These are phyloP conservation scores for Sporothrix brasiliensis DNA, from an alignment of 2,329 filamentous ascomycete genomes.

Conservation along the genomic window DNA sequence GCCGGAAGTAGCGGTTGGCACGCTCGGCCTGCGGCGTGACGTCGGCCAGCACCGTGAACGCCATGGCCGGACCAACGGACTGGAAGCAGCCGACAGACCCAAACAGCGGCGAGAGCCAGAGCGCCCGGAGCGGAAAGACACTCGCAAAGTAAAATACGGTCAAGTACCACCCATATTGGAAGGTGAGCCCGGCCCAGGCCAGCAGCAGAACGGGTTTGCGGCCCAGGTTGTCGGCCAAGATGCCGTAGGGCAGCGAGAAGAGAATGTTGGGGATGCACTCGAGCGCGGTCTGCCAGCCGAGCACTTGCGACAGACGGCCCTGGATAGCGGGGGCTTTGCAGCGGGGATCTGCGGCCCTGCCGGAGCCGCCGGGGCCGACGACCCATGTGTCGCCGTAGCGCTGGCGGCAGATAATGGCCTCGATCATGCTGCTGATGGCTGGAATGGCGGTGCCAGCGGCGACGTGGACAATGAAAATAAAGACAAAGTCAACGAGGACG, in stretches of 20 bases:
- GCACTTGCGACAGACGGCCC: slow-evolving; percentile 54
- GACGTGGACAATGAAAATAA: slow-evolving; percentile 50
- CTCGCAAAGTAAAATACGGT: slow-evolving; percentile 41
- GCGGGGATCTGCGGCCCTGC: slow-evolving; percentile 44
- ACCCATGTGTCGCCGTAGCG: slow-evolving; percentile 47
- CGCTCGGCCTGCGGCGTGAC: slow-evolving; percentile 46
- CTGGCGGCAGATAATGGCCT: slow-evolving; percentile 56
- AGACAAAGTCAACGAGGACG: slow-evolving; percentile 40
- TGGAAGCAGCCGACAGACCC: slow-evolving; percentile 49
- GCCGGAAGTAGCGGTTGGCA: slow-evolving; percentile 49
- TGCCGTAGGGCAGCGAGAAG: slow-evolving; percentile 51
- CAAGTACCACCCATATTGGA: slow-evolving; percentile 37
- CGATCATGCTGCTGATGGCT: slow-evolving; percentile 54
- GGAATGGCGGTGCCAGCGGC: slow-evolving; percentile 43
- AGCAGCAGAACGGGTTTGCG: slow-evolving; percentile 48
- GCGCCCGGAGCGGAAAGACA: slow-evolving; percentile 48
- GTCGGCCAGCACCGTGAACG: slow-evolving; percentile 52
- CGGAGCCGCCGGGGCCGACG: slow-evolving; percentile 41
- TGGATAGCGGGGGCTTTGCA: slow-evolving; percentile 58
- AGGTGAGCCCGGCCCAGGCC: slow-evolving; percentile 36
- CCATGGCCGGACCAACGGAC: slow-evolving; percentile 48
- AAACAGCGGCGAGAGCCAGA: slow-evolving; percentile 44
- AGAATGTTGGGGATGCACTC: slow-evolving; percentile 51
- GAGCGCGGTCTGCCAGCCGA: slow-evolving; percentile 51
- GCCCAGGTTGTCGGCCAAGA: slow-evolving; percentile 53